Percentiles rank a stretch among this genome's conserved stretches.
These are phyloP conservation scores for Diaporthe ampelina DNA, from an alignment of 2,329 filamentous ascomycete genomes.

Conservation along the genomic window DNA sequence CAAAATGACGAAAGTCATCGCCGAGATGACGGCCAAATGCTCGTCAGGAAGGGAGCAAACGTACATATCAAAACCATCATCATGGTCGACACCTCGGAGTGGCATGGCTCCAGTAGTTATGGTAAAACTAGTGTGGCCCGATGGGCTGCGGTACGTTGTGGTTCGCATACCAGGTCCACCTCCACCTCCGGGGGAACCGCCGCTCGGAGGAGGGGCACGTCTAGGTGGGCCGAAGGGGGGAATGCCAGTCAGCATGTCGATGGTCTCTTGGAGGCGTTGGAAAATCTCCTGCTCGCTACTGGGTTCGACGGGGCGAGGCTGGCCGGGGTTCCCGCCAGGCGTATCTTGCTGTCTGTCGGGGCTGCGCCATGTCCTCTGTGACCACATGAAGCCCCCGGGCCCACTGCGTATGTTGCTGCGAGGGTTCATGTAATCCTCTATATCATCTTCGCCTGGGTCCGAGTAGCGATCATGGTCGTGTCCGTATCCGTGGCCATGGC, in stretches of 20 bases:
- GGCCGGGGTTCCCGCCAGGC: conserved; percentile 15
- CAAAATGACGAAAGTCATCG: conserved; percentile 41
- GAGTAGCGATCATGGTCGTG: conserved; percentile 55
- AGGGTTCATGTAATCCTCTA: conserved; percentile 60
- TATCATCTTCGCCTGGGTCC: conserved; percentile 72
- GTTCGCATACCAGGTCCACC: conserved; percentile 21
- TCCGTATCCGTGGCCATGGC: conserved; percentile 51
- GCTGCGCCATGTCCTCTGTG: conserved; percentile 50
- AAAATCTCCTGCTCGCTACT: conserved; percentile 54
- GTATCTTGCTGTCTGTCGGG: conserved; percentile 27
- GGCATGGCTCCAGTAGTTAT: conserved; percentile 38
- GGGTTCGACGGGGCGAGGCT: conserved; percentile 42
- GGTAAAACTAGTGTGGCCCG: conserved; percentile 37
- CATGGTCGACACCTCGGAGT: conserved; percentile 55
- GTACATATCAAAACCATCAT: conserved; percentile 65
- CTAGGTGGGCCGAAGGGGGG: conserved; percentile 48
- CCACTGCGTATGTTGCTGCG: conserved; percentile 49
- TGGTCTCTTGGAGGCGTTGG: conserved; percentile 53
- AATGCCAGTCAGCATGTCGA: conserved; percentile 57
- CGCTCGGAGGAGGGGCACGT: not conserved
- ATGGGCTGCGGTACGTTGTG: conserved; percentile 34
- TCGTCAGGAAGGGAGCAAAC: conserved; percentile 44
- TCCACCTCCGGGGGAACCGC: not conserved
- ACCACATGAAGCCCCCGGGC: conserved; percentile 57
- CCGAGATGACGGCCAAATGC: conserved; percentile 36